Base-by-base conservation (phyloP, 371 early-diverging fungal species). In the Coemansia sp. region DNA sequence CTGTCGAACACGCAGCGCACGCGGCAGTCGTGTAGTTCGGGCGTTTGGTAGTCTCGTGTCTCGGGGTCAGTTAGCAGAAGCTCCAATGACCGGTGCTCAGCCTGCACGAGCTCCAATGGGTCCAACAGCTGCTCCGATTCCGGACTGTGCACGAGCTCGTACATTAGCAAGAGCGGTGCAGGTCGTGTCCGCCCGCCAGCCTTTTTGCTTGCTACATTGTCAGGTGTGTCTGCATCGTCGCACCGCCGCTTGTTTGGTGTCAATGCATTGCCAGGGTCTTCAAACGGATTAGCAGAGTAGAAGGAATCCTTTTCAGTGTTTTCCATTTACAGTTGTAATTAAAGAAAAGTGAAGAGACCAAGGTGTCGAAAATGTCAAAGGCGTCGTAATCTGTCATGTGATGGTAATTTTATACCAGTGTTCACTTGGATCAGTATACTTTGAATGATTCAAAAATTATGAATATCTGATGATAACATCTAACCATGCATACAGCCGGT, bases 401-500 rank as follows among this genome's bases (percentile, higher is more conserved):
- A 32, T 32, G 36, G 36, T 2, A 32, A 32, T 32, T 32, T 32
- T 8, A 24, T 32, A 32, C 36, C n/a, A 32, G 36, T 0, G 11
- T 0, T 36, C 2, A 11, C 36, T 9, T 36, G 36, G 11, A 36
- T 11, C 11, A 36, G 9, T 36, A 2, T 36, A 36, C 6, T 11
- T 36, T 8, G 36, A 36, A 36, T 36, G 11, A 36, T 9, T 11
- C 36, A 9, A 36, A 36, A 36, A 9, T 23, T 19, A 58, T 19
- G 13, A 13, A 39, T 32, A 19, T 39, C 11, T 19, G 23, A 36
- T 12, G 9, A 68, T 67, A 61, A 83, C 32, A 40, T 68, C 69
- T 1, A 71, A 55, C 72, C 72, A 71, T 9, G 83, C 70, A 29
- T 85, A 85, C 4, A 85, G 73, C 7, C 81, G 77, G 64, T 85